Conservation (phyloP, 495 filamentous ascomycete species). For the Melanomma pulvis-pyrius region DNA sequence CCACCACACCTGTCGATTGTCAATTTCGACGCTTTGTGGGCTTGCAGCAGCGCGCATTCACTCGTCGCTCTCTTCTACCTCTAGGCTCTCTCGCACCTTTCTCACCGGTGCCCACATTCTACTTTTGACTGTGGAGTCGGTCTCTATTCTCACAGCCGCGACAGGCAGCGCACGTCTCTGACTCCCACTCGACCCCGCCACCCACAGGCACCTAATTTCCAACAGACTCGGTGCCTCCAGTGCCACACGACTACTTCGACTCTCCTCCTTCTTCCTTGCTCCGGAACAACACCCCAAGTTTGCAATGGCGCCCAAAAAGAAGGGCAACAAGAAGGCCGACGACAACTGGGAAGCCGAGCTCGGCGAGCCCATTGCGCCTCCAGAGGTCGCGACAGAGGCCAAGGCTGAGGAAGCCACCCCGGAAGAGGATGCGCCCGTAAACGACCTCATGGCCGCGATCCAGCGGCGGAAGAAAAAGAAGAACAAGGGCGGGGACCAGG, state of each 20-base stretch:
- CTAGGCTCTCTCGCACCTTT: background rate
- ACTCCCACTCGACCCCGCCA: slow-evolving; percentile 4
- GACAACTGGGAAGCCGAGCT: slow-evolving; percentile 98
- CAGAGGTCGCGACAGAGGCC: slow-evolving; percentile 48
- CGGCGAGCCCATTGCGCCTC: slow-evolving; percentile 63
- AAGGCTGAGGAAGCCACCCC: slow-evolving; percentile 50
- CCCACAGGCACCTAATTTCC: background rate
- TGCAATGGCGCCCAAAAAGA: slow-evolving; percentile 89
- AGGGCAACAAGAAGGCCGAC: slow-evolving; percentile 76
- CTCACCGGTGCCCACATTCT: background rate
- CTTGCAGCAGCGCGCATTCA: slow-evolving; percentile 2
- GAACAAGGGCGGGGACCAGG: slow-evolving; percentile 85
- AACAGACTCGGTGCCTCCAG: background rate
- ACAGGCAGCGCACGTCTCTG: background rate
- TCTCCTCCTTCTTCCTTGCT: background rate
- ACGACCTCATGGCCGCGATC: slow-evolving; percentile 81
- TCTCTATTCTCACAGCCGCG: background rate
- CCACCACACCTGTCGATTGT: slow-evolving; percentile 2
- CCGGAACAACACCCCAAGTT: background rate
- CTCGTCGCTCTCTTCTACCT: background rate
- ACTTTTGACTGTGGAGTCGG: background rate
- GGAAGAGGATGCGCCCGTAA: slow-evolving; percentile 57
- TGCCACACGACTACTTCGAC: background rate
- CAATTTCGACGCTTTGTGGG: slow-evolving; percentile 22
- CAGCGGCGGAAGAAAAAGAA: slow-evolving; percentile 91